Evolutionary conservation across 2,329 filamentous ascomycete genomes (phyloP), one percentile per base, ranked within the genome.

Genomic region (Trichoderma sp.): DNA sequence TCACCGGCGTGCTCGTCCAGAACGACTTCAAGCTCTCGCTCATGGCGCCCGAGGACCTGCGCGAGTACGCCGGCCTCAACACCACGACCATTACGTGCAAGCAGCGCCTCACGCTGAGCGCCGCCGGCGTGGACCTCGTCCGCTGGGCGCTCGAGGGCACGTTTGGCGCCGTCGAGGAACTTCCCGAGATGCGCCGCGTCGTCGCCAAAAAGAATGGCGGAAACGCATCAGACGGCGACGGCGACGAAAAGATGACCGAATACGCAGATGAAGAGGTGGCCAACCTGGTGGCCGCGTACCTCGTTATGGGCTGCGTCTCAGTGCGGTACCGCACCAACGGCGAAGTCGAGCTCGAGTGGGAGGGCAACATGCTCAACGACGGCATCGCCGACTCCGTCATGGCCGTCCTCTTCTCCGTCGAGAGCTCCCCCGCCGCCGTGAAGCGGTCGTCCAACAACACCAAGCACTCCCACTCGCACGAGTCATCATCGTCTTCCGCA

Each of bases 301-400:
- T 88, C 30, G 87, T 99, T 72, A 98, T 99, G 94, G 94, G 93
- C 68, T 95, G 91, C 76, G 88, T 97, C 30, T 87, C 87, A 7
- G 88, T 98, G n/a, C 86, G 89, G 21, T 93, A 95, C 77, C 85
- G 85, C 68, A 85, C 82, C 67, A 89, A 87, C 69, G 91, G 93
- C 64, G 89, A 95, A 73, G 86, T 97, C 6, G 93, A 96, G 75
- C 82, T 98, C 3, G 93, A 97, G 78, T 99, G 95, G 95, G 94
- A 98, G 76, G 95, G 93, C 65, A 99, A 98, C 75, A 91, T 97
- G 80, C 89, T 97, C 73, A 99, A 98, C 76, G 95, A 99, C 74
- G 92, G 93, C 67, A 96, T 99, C 72, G 95, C 95, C n/a, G 95
- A 99, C 77, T 93, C 95, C 17, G 90, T 98, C 63, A 92, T 98